Evolutionary conservation across 345 rosid genomes (phyloP).

Genomic region (Dipteronia sinensis): DNA sequence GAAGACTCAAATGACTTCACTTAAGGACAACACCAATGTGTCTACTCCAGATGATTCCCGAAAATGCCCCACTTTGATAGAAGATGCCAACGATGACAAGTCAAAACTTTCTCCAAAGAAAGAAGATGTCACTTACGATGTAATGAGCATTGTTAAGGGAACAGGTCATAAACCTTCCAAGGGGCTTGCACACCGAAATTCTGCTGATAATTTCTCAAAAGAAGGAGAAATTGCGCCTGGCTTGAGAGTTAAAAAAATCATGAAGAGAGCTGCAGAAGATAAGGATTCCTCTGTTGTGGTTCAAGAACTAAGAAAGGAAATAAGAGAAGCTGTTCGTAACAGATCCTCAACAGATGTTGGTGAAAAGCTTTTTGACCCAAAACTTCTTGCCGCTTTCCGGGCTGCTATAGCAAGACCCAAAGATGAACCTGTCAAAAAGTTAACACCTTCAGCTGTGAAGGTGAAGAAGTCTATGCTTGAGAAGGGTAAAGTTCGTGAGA

Average conservation of each 20-base stretch:
- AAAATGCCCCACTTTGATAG: constrained; percentile 21
- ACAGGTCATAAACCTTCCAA: constrained; percentile 38
- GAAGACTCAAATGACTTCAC: constrained; percentile 38
- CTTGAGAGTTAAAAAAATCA: constrained; percentile 91
- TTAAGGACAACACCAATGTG: constrained; percentile 32
- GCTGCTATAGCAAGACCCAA: constrained; percentile 73
- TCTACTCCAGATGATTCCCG: constrained; percentile 39
- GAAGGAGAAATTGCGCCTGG: constrained; percentile 61
- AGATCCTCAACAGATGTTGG: constrained; percentile 62
- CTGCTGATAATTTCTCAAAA: constrained; percentile 43
- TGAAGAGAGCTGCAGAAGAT: constrained; percentile 66
- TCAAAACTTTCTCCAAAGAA: constrained; percentile 22
- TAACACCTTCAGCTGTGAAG: constrained; percentile 64
- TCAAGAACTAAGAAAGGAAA: constrained; percentile 84
- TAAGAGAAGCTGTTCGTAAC: constrained; percentile 84
- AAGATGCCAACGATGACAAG: constrained; percentile 25
- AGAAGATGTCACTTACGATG: constrained; percentile 39
- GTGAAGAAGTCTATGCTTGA: constrained; percentile 81
- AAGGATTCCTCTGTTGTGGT: constrained; percentile 68
- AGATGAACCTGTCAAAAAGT: constrained; percentile 52
- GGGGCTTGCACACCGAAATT: constrained; percentile 29
- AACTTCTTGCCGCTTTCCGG: constrained; percentile 94
- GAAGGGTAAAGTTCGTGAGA: constrained; percentile 96
- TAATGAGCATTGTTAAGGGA: constrained; percentile 79
- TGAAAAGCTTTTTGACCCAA: constrained; percentile 72